Conservation (phyloP, 2,329 filamentous ascomycete genomes). For the Colletotrichum sp. region DNA sequence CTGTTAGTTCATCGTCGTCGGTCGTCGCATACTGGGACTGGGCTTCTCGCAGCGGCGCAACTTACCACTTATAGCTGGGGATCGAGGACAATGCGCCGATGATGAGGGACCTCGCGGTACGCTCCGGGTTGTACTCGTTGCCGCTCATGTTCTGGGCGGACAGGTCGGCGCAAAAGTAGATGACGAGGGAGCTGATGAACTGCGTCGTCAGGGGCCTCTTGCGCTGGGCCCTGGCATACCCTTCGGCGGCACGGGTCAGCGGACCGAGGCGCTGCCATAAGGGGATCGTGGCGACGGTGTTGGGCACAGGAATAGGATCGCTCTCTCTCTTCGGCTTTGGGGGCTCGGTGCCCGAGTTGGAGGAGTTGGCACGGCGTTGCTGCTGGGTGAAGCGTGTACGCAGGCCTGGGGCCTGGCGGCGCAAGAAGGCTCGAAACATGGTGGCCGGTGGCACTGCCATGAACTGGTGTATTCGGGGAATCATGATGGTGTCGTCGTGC, state of each 20-base stretch:
- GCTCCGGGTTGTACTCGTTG: constrained; percentile 67
- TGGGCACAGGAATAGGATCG: constrained; percentile 46
- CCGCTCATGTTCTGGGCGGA: constrained; percentile 73
- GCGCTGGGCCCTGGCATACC: constrained; percentile 74
- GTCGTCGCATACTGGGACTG: neutral
- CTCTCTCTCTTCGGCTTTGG: constrained; percentile 23
- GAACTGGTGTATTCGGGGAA: neutral
- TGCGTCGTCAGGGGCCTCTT: constrained; percentile 81
- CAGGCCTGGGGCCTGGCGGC: constrained; percentile 28
- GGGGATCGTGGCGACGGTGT: constrained; percentile 44
- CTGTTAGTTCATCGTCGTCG: neutral
- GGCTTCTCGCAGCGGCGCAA: neutral
- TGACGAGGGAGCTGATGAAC: constrained; percentile 73
- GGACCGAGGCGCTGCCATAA: constrained; percentile 64
- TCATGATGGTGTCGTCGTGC: neutral
- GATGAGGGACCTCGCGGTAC: constrained; percentile 72
- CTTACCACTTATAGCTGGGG: constrained; percentile 82
- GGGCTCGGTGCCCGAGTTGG: constrained; percentile 17
- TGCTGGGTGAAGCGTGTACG: constrained; percentile 20
- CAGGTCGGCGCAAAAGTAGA: constrained; percentile 80
- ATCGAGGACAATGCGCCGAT: constrained; percentile 78
- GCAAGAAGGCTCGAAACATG: constrained; percentile 27
- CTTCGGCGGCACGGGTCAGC: constrained; percentile 54
- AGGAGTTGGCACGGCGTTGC: constrained; percentile 30
- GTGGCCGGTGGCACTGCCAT: constrained; percentile 25